Evolutionary conservation across 768 basidiomycete genomes (phyloP).

Genomic region (Amanita rubescens): DNA sequence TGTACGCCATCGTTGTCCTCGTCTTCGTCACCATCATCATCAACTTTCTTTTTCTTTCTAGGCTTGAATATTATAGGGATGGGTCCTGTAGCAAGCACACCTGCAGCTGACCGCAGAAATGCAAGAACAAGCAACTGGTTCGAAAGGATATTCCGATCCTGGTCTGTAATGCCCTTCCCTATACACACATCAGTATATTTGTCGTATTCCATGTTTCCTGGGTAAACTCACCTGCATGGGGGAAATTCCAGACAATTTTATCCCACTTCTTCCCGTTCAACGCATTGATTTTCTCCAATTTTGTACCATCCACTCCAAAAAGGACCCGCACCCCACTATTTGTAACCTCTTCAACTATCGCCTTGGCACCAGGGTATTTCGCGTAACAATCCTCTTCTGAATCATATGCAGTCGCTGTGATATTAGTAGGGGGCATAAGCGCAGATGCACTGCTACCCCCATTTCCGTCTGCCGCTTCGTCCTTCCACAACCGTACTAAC

Average conservation of each 20-base stretch:
- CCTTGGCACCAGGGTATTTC: constrained; percentile 74
- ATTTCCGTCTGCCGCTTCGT: constrained; percentile 27
- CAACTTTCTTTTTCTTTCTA: constrained; percentile 45
- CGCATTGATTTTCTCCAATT: constrained; percentile 47
- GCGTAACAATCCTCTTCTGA: constrained; percentile 62
- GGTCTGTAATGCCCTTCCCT: constrained; percentile 90
- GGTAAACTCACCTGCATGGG: constrained; percentile 74
- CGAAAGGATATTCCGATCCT: constrained; percentile 85
- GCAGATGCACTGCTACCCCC: constrained; percentile 25
- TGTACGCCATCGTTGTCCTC: constrained; percentile 30
- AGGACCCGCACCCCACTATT: constrained; percentile 60
- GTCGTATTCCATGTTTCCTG: background rate
- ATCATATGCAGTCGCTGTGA: constrained; percentile 86
- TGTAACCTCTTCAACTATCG: constrained; percentile 48
- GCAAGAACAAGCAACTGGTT: constrained; percentile 81
- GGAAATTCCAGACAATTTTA: constrained; percentile 91
- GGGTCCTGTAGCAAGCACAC: constrained; percentile 51
- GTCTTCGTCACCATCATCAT: constrained; percentile 37
- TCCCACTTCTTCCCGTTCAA: constrained; percentile 66
- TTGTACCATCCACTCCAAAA: constrained; percentile 83
- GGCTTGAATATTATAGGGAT: constrained; percentile 34
- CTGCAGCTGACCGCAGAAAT: constrained; percentile 70
- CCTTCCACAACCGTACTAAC: constrained; percentile 34
- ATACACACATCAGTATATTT: constrained; percentile 5
- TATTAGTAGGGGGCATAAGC: constrained; percentile 51